Evolutionary conservation across 192 early-diverging fungal genomes (phyloP).

Genomic region (Radiomyces spectabilis): DNA sequence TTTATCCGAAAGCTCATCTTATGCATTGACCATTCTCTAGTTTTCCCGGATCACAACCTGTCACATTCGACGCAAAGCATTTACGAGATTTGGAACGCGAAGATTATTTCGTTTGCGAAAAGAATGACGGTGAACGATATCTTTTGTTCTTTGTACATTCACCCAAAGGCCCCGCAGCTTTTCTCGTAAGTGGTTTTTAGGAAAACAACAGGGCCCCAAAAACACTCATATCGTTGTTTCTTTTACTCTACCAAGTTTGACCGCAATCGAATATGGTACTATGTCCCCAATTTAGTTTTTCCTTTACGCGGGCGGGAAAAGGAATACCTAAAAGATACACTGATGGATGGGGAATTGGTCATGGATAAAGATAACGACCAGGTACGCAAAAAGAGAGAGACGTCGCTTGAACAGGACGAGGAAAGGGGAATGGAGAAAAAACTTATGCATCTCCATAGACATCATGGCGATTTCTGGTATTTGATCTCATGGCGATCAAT

Average conservation of each 20-base stretch:
- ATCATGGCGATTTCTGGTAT: slow-evolving; percentile 44
- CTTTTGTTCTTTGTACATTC: slow-evolving; percentile 39
- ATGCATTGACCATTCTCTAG: slow-evolving; percentile 17
- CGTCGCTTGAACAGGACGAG: no score
- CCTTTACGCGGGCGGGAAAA: slow-evolving; percentile 34
- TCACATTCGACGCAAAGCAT: slow-evolving; percentile 42
- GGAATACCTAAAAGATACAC: slow-evolving; percentile 53
- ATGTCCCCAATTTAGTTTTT: slow-evolving; percentile 49
- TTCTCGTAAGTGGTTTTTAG: slow-evolving; percentile 42
- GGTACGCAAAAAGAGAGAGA: slow-evolving; percentile 18
- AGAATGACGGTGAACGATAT: slow-evolving; percentile 41
- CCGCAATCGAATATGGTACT: slow-evolving; percentile 61
- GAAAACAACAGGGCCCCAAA: not conserved
- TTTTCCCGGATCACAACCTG: slow-evolving; percentile 58
- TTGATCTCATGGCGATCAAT: slow-evolving; percentile 60
- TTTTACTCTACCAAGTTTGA: slow-evolving; percentile 51
- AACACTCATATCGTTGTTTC: slow-evolving; percentile 1
- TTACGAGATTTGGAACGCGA: slow-evolving; percentile 37
- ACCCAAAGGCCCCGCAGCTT: slow-evolving; percentile 49
- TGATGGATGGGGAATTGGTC: slow-evolving; percentile 75
- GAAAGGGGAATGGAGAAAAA: no score
- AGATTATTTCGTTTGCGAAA: slow-evolving; percentile 58
- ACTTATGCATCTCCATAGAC: no score
- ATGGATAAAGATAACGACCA: slow-evolving; percentile 46
- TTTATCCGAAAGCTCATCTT: no score